A percentile compares a stretch with the other conserved stretches of the same genome.
phyloP scores from a whole-genome alignment of 306 rosid species.

The Cucumis cinereus region DNA sequence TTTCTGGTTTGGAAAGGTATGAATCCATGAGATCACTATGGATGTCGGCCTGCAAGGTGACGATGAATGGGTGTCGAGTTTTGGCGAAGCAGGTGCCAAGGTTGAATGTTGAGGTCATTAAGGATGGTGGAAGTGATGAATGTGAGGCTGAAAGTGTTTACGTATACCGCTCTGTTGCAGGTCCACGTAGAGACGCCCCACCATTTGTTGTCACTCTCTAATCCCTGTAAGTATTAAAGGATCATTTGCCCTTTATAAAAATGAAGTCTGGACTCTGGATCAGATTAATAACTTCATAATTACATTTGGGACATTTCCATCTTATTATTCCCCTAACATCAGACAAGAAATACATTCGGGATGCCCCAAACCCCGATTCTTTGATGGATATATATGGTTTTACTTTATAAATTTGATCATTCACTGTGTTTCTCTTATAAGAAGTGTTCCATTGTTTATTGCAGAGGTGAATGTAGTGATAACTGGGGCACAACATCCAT shows the following conservation, averaged over 20 bases:
- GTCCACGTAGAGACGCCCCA: constrained; percentile 77
- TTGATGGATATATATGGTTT: not conserved
- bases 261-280: not conserved
- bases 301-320: not conserved
- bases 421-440: not conserved
- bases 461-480: not conserved
- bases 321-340: not conserved
- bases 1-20: constrained; percentile 41
- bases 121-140: constrained; percentile 36
- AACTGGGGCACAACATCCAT: not conserved
- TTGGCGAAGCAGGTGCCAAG: constrained; percentile 59
- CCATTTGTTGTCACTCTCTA: constrained; percentile 63
- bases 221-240: constrained; percentile 1
- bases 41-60: constrained; percentile 72
- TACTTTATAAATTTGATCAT: not conserved
- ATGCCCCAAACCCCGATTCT: not conserved
- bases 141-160: constrained; percentile 44
- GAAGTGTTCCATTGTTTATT: not conserved
- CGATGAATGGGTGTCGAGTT: constrained; percentile 41
- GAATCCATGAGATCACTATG: constrained; percentile 81
- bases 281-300: not conserved
- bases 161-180: constrained; percentile 70
- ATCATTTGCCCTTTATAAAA: not conserved
- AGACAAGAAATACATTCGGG: not conserved
- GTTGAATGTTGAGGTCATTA: constrained; percentile 73